phyloP scores from a whole-genome alignment of 2,329 filamentous ascomycete genomes.

The Xylariales sp. region DNA sequence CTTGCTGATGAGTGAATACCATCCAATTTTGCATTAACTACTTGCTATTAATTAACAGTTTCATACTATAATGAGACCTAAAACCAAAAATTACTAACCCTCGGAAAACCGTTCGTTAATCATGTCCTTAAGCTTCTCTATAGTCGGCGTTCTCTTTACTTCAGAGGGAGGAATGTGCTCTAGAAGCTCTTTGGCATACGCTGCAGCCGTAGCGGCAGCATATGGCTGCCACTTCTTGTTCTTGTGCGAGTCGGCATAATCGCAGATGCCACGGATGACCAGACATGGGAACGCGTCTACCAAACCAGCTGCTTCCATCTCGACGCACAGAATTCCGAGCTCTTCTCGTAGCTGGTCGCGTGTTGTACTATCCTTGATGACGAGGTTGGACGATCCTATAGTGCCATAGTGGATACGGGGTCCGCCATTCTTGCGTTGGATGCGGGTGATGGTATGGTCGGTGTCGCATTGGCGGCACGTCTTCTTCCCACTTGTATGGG shows the following conservation, averaged over 20 bases:
- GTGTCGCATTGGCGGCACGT: too few species aligned
- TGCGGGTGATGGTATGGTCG: too few species aligned
- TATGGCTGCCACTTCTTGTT: constrained; percentile 17
- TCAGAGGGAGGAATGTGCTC: too few species aligned
- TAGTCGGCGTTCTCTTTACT: constrained; percentile 5
- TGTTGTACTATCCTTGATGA: constrained; percentile 21
- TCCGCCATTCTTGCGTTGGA: too few species aligned
- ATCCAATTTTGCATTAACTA: neutral
- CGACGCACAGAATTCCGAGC: constrained; percentile 8
- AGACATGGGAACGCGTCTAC: constrained; percentile 4
- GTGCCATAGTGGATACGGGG: too few species aligned
- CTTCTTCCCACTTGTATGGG: too few species aligned
- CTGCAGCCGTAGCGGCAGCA: constrained; percentile 18
- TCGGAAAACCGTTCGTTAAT: neutral
- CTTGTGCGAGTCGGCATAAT: constrained; percentile 24
- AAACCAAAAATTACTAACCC: neutral
- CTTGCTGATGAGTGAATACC: neutral
- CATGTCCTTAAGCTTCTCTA: constrained; percentile 3
- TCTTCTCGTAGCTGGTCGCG: constrained; percentile 18
- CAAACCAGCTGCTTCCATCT: neutral
- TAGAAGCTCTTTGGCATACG: constrained; percentile 17
- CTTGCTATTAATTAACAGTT: too few species aligned
- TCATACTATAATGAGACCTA: neutral
- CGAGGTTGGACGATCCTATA: constrained; percentile 22
- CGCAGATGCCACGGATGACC: constrained; percentile 16